phyloP scores from a whole-genome alignment of 1,284 basidiomycete genomes.

The Sutorius eximius region DNA sequence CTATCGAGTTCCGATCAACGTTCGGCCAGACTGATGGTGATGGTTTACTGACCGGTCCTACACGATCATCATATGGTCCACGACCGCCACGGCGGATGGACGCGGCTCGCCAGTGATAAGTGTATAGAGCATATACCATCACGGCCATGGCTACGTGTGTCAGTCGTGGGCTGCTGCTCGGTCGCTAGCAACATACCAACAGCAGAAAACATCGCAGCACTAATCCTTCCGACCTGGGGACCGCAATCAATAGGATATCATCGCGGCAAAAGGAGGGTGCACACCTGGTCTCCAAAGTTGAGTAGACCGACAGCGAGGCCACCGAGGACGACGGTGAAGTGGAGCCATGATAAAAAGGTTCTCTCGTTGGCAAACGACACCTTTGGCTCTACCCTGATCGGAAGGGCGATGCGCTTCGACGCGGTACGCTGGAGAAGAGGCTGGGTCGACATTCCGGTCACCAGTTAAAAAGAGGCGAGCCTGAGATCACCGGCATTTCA shows the following conservation, averaged over 20 bases:
- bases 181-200: slow-evolving; percentile 61
- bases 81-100: slow-evolving; percentile 91
- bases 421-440: slow-evolving; percentile 96
- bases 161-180: slow-evolving; percentile 2
- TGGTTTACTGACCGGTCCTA: slow-evolving; percentile 68
- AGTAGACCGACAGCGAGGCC: slow-evolving; percentile 94
- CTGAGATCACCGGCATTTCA: slow-evolving; percentile 20
- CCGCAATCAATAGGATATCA: slow-evolving; percentile 1
- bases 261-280: slow-evolving; percentile 14
- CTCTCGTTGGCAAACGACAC: slow-evolving; percentile 95
- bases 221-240: slow-evolving; percentile 81
- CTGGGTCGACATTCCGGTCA: slow-evolving; percentile 80
- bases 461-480: slow-evolving; percentile 11
- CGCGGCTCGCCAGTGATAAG: slow-evolving; percentile 94
- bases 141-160: slow-evolving; percentile 80
- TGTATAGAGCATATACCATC: slow-evolving; percentile 94
- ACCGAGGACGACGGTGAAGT: slow-evolving; percentile 93
- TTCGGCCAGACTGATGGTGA: slow-evolving; percentile 5
- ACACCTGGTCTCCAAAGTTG: slow-evolving; percentile 92
- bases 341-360: slow-evolving; percentile 95
- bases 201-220: slow-evolving; percentile 88
- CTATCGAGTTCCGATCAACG: slow-evolving; percentile 40
- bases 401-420: slow-evolving; percentile 92
- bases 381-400: slow-evolving; percentile 91
- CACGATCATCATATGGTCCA: slow-evolving; percentile 95